Evolutionary conservation across 106 monocot species (phyloP).

Genomic region (Phalaenopsis aphrodite): DNA sequence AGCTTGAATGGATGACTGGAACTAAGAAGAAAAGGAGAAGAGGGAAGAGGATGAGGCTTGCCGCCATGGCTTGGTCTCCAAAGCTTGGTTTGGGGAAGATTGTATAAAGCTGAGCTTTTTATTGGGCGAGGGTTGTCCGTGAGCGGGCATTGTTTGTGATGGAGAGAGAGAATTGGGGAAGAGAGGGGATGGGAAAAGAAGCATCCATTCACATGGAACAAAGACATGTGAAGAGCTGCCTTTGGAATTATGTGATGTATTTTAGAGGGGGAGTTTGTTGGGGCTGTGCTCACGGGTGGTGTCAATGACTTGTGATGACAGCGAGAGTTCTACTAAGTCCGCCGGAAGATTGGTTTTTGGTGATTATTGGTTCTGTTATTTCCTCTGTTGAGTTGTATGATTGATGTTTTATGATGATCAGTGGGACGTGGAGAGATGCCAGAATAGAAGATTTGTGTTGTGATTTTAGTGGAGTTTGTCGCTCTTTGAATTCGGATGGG

Average conservation of each 20-base stretch:
- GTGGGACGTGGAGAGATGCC: background rate
- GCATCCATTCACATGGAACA: conserved; percentile 6
- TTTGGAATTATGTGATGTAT: background rate
- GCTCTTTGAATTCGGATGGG: no score
- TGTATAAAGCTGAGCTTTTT: background rate
- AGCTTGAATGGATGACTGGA: background rate
- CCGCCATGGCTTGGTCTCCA: background rate
- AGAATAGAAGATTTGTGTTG: no score
- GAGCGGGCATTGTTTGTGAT: background rate
- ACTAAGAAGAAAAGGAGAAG: background rate
- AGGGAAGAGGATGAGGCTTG: background rate
- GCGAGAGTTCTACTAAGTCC: background rate
- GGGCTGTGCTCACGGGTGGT: conserved; percentile 8
- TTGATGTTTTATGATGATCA: background rate
- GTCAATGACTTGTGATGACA: background rate
- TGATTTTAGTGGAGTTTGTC: no score
- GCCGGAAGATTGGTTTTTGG: no score
- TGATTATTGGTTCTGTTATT: background rate
- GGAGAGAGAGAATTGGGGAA: background rate
- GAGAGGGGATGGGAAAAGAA: conserved; percentile 3
- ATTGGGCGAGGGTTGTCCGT: background rate
- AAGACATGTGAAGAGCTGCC: conserved; percentile 8
- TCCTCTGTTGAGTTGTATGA: background rate
- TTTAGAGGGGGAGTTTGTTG: conserved; percentile 6
- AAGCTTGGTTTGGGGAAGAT: background rate